Evolutionary conservation across 306 rosid species (phyloP), one percentile per base, ranked within the genome.

Genomic region (Datisca glomerata): DNA sequence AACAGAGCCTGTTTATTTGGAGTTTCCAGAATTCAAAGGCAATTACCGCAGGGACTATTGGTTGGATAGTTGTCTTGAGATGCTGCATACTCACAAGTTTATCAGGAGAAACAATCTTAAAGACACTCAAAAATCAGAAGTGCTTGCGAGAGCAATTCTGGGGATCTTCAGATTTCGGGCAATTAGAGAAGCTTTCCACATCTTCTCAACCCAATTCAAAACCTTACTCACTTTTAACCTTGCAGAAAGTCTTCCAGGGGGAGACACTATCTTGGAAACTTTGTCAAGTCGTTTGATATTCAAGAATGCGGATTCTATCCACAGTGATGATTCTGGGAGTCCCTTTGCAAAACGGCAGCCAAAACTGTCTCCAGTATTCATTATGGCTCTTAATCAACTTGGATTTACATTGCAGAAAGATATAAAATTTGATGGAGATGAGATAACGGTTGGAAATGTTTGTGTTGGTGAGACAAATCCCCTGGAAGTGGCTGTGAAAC

Each of bases 21-120:
- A 89, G 73, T 84, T 80, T 75, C 93, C 93, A 33, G 95, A 89
- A 64, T 75, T 89, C 65, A 84, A 80, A 57, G 86, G 86, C 59
- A 70, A 74, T 68, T 52, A 79, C 55, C 91, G 93, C 17, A 93
- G 91, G 49, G 86, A 84, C 59, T 89, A 75, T 64, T 84, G 93
- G 98, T 64, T 89, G 79, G 93, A 80, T 61, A 72, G 84, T 57
- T 65, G 81, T 66, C 84, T 80, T 46, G 93, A 89, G 75, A 64
- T 89, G 60, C 54, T 89, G 39, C 72, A 59, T 45, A 76, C 60
- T 10, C 91, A 89, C 56, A 66, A 46, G 62, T 84, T 77, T 63
- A 62, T 80, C 67, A 63, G 79, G 60, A 84, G 66, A 65, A 61
- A 72, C 75, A 52, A 58, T 43, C 81, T 70, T 34, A 75, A 56